Base-by-base conservation (phyloP, 805 yeast genomes). In the Wickerhamiella galacta region DNA sequence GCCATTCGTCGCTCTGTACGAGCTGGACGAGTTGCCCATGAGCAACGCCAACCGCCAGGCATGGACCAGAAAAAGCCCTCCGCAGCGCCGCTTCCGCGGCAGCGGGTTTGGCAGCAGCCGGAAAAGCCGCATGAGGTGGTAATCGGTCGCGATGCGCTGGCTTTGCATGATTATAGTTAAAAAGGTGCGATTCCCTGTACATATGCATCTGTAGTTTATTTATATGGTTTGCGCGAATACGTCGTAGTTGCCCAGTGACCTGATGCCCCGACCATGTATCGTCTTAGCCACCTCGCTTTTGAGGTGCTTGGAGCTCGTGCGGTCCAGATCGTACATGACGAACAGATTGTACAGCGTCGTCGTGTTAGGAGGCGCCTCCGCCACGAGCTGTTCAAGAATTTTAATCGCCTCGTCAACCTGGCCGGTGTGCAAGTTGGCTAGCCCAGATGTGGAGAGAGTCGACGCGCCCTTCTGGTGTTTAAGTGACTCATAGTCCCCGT, bases 41-140 rank as follows among this genome's bases (percentile, higher is more conserved):
- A 25, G 34, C 12, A 33, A 34, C 4, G 15, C 39, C 22, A 40
- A 37, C 34, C 36, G 37, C 12, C 37, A 29, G 24, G 26, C 39
- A 8, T 48, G 52, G 52, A 20, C 26, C 4, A 24, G 20, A 10
- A 14, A 17, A 20, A 20, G 20, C 12, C 14, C 27, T 20, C 8
- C 16, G 22, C 22, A 34, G 17, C 28, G 33, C 6, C 21, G 34
- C 6, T 7, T 15, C 19, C 36, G 35, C 10, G 33, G 34, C 7
- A 35, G 36, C 11, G 28, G 39, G 16, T 44, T 31, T 18, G 45
- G 46, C 12, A 43, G 47, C 11, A 42, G 48, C 12, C 41, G 52
- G 15, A 28, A 34, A 20, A 30, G 41, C 20, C 37, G 52, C 9
- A 46, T 48, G 52, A 33, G 48, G 19, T 47, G 51, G 49, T 47